These are phyloP conservation scores for Penicillium sp. DNA, from an alignment of 2,329 filamentous ascomycete genomes.

Conservation along the genomic window DNA sequence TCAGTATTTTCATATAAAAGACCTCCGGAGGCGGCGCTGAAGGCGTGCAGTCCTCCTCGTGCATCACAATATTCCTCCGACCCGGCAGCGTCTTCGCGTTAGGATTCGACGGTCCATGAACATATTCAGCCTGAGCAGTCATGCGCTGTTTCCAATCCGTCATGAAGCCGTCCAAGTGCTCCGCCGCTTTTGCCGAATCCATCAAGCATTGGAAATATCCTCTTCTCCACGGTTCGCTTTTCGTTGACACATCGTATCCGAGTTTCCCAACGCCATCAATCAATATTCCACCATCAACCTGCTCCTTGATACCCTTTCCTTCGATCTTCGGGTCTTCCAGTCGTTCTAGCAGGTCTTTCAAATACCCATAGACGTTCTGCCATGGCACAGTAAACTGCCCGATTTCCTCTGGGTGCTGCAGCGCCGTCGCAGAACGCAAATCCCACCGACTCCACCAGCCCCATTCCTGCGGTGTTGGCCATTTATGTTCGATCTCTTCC, in stretches of 20 bases:
- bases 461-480: conserved; percentile 83
- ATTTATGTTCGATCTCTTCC: conserved; percentile 69
- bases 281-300: conserved; percentile 48
- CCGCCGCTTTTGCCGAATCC: conserved; percentile 69
- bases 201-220: conserved; percentile 83
- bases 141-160: conserved; percentile 63
- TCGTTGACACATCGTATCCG: conserved; percentile 66
- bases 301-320: conserved; percentile 60
- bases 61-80: conserved; percentile 57
- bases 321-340: conserved; percentile 68
- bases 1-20: conserved; percentile 78
- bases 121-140: conserved; percentile 67
- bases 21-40: conserved; percentile 68
- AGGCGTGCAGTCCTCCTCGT: conserved; percentile 69
- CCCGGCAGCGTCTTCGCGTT: conserved; percentile 66
- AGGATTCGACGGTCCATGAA: conserved; percentile 81
- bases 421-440: conserved; percentile 61
- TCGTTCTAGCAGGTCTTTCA: conserved; percentile 57
- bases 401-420: conserved; percentile 55
- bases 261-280: conserved; percentile 54
- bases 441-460: conserved; percentile 64
- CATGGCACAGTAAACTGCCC: conserved; percentile 61
- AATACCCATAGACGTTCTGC: conserved; percentile 60
- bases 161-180: conserved; percentile 77
- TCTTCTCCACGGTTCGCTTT: conserved; percentile 77